These are phyloP conservation scores for Sphaerulina musiva DNA, from an alignment of 2,329 filamentous ascomycete species.

Conservation along the genomic window DNA sequence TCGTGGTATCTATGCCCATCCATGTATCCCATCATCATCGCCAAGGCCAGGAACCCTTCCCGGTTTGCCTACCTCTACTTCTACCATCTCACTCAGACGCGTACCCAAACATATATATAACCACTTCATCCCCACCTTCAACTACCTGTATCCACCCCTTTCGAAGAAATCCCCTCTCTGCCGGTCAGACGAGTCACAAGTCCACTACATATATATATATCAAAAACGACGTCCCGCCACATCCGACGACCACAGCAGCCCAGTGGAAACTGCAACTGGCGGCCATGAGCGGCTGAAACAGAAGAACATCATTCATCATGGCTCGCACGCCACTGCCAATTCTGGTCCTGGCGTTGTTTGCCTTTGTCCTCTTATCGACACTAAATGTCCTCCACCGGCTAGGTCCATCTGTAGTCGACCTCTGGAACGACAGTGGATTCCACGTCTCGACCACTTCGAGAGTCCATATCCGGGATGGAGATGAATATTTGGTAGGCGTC, in stretches of 20 bases:
- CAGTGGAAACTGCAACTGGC: background rate
- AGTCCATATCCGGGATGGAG: slow-evolving; percentile 10
- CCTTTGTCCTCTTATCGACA: slow-evolving; percentile 16
- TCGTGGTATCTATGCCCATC: too few relatives aligned
- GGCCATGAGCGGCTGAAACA: background rate
- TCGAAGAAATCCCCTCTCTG: too few relatives aligned
- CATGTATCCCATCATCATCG: too few relatives aligned
- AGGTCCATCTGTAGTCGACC: slow-evolving; percentile 14
- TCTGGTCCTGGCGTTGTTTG: slow-evolving; percentile 15
- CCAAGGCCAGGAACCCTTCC: too few relatives aligned
- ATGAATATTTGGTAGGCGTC: slow-evolving; percentile 57
- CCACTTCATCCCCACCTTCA: too few relatives aligned
- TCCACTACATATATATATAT: too few relatives aligned
- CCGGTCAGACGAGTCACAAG: too few relatives aligned
- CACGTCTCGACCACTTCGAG: background rate
- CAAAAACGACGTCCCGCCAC: background rate
- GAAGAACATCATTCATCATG: slow-evolving; percentile 4
- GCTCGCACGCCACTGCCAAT: slow-evolving; percentile 17
- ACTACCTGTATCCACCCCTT: too few relatives aligned
- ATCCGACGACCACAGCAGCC: background rate
- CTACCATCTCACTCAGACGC: too few relatives aligned
- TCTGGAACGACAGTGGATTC: slow-evolving; percentile 5
- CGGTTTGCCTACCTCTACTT: too few relatives aligned
- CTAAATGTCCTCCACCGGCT: slow-evolving; percentile 19
- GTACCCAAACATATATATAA: too few relatives aligned